phyloP scores from a whole-genome alignment of 768 basidiomycete species.

The Boletus rubroflammeus region DNA sequence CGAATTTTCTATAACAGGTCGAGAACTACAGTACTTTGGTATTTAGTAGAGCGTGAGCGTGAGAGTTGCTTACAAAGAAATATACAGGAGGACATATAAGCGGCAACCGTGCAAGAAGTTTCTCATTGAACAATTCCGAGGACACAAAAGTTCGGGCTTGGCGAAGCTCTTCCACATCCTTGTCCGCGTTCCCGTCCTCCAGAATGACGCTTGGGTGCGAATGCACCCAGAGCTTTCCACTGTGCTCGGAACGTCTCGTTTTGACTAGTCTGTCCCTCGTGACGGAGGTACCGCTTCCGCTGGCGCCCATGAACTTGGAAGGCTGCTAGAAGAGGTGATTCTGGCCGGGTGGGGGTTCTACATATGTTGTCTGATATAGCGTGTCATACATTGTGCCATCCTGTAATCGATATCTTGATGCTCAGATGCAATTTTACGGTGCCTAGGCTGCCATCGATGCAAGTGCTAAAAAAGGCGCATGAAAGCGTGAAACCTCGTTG shows the following conservation, averaged over 20 bases:
- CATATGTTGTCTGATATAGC: constrained; percentile 16
- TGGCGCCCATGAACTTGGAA: constrained; percentile 63
- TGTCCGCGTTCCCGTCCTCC: constrained; percentile 94
- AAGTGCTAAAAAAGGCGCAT: background rate
- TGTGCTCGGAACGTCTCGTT: constrained; percentile 37
- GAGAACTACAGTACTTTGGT: no score
- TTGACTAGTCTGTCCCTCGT: constrained; percentile 41
- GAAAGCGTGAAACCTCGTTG: background rate
- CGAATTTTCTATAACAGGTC: no score
- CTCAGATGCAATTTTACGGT: background rate
- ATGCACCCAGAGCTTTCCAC: constrained; percentile 33
- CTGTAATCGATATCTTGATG: background rate
- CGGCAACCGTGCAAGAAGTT: background rate
- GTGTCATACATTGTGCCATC: background rate
- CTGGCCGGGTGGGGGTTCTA: constrained; percentile 32
- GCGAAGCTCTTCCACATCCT: constrained; percentile 78
- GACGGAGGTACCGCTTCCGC: constrained; percentile 67
- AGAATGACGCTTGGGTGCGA: constrained; percentile 47
- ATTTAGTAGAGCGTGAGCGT: constrained; percentile 24
- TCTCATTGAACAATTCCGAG: constrained; percentile 65
- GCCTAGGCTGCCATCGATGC: background rate
- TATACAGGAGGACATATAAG: constrained; percentile 27
- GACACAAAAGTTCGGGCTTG: constrained; percentile 94
- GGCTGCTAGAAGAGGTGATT: constrained; percentile 36
- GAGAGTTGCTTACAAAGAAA: constrained; percentile 44